These are phyloP conservation scores for Geranomyces variabilis DNA, from an alignment of 192 early-diverging fungal genomes.

Conservation along the genomic window DNA sequence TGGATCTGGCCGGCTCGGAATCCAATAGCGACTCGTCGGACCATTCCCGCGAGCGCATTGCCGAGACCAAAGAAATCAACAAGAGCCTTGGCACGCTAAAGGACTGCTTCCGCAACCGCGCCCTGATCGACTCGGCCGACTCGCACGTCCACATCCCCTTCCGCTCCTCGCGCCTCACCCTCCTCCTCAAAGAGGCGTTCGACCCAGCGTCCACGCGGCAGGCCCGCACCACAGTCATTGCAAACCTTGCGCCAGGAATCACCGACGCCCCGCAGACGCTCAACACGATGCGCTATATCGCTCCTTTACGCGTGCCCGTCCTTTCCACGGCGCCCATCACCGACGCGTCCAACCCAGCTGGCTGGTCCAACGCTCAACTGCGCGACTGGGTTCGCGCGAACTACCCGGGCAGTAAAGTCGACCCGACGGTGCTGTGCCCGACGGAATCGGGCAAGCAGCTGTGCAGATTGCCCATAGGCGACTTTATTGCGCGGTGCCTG, in stretches of 20 bases:
- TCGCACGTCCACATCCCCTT: conserved; percentile 51
- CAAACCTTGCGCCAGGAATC: conserved; percentile 32
- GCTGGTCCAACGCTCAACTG: conserved; percentile 45
- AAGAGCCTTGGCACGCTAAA: conserved; percentile 45
- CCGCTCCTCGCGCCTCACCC: conserved; percentile 47
- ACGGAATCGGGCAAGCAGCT: conserved; percentile 50
- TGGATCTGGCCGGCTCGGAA: conserved; percentile 57
- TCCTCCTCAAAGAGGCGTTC: conserved; percentile 54
- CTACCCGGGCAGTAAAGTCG: conserved; percentile 8
- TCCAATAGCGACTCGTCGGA: conserved; percentile 27
- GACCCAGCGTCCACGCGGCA: conserved; percentile 36
- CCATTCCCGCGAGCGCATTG: conserved; percentile 46
- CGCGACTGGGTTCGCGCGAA: conserved; percentile 35
- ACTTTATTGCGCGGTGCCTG: conserved; percentile 48
- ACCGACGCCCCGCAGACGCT: conserved; percentile 40
- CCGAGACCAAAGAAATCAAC: conserved; percentile 53
- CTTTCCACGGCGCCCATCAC: neutral
- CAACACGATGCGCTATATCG: conserved; percentile 48
- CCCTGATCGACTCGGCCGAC: conserved; percentile 22
- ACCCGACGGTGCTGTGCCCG: conserved; percentile 42
- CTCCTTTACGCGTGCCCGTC: conserved; percentile 42
- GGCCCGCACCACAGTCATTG: conserved; percentile 49
- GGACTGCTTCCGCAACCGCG: conserved; percentile 54
- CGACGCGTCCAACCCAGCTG: conserved; percentile 42
- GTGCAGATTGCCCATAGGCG: conserved; percentile 42